Evolutionary conservation across 495 filamentous ascomycete genomes (phyloP).

Genomic region (Sordaria brevicollis): DNA sequence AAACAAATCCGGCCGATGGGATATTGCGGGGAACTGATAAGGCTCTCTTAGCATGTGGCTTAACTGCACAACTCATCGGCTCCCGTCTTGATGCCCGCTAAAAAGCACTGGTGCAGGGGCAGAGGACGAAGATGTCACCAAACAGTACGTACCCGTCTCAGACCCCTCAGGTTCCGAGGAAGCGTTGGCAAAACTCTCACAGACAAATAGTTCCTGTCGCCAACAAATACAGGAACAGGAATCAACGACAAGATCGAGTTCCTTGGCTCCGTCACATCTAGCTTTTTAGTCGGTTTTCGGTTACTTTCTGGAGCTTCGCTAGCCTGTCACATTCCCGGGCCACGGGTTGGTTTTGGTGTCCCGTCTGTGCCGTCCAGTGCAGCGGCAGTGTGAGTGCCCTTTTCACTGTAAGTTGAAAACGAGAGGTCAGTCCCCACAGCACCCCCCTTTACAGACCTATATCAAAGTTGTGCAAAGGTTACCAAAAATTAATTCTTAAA

Average conservation of each 20-base stretch:
- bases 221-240: background rate
- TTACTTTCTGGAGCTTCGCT: background rate
- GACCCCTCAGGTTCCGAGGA: background rate
- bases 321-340: background rate
- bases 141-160: background rate
- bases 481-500: too few relatives aligned
- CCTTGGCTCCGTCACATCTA: background rate
- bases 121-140: background rate
- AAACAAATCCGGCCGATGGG: background rate
- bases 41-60: background rate
- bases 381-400: background rate
- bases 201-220: background rate
- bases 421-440: too few relatives aligned
- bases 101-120: background rate
- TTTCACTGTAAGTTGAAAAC: too few relatives aligned
- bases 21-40: background rate
- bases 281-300: background rate
- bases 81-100: background rate
- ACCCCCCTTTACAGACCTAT: too few relatives aligned
- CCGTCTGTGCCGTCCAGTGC: background rate
- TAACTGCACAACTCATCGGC: too few relatives aligned
- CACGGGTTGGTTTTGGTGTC: background rate
- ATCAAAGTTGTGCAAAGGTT: too few relatives aligned
- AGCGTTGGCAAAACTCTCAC: background rate
- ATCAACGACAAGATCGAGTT: background rate